Conservation (phyloP, 345 rosid species). For the Tarenaya hassleriana region DNA sequence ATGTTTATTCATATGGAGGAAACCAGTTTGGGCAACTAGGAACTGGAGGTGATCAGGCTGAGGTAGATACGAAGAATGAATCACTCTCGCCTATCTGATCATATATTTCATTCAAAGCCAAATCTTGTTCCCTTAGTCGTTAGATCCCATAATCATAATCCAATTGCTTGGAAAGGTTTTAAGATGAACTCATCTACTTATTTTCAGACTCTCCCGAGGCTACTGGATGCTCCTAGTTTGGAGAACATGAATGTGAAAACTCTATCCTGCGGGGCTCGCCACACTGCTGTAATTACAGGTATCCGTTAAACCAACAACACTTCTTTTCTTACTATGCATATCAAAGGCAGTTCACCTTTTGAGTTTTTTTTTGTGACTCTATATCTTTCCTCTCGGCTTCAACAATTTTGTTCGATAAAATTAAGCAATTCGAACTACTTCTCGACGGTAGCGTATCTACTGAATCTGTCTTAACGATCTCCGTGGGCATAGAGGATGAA, state of each 20-base stretch:
- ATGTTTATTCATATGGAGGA: constrained; percentile 88
- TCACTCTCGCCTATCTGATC: background rate
- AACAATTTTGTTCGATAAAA: too few relatives aligned
- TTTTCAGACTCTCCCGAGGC: constrained; percentile 74
- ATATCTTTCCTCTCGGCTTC: too few relatives aligned
- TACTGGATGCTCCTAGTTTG: constrained; percentile 79
- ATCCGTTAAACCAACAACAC: background rate
- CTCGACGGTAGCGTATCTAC: too few relatives aligned
- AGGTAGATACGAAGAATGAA: constrained; percentile 39
- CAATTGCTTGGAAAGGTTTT: constrained; percentile 7
- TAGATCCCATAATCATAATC: background rate
- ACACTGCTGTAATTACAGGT: constrained; percentile 75
- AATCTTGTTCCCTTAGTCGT: background rate
- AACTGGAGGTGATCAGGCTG: constrained; percentile 93
- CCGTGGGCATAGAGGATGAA: too few relatives aligned
- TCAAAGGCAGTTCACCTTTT: too few relatives aligned
- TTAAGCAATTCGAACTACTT: too few relatives aligned
- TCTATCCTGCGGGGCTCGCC: constrained; percentile 97
- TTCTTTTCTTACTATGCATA: background rate
- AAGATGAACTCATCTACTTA: background rate
- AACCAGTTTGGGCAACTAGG: constrained; percentile 99
- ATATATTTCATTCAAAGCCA: background rate
- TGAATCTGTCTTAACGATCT: too few relatives aligned
- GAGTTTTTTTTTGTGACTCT: too few relatives aligned
- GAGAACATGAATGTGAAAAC: constrained; percentile 49